Evolutionary conservation across 1,139 yeast species (phyloP).

Genomic region (Geotrichum candidum): DNA sequence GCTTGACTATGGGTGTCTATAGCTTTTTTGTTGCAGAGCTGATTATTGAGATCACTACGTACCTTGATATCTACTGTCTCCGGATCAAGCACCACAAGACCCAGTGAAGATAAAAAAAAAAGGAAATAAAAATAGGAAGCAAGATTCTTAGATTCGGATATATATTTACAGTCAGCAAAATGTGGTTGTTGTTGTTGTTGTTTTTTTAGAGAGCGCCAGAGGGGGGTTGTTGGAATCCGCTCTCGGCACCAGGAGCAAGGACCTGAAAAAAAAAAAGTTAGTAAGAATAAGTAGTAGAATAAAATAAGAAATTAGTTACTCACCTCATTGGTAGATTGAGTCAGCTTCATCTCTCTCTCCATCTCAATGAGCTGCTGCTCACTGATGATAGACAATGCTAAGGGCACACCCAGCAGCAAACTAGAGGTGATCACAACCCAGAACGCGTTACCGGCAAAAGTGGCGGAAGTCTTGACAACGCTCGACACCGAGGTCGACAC

Average conservation of each 20-base stretch:
- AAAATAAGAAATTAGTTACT: background rate
- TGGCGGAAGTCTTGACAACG: conserved; percentile 38
- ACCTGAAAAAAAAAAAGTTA: conserved; percentile 26
- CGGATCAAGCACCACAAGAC: conserved; percentile 71
- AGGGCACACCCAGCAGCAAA: conserved; percentile 85
- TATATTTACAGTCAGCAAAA: background rate
- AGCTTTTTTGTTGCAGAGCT: conserved; percentile 75
- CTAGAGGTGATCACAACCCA: conserved; percentile 86
- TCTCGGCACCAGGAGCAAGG: conserved; percentile 68
- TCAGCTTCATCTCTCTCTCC: conserved; percentile 87
- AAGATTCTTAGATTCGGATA: background rate
- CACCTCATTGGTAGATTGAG: conserved; percentile 73
- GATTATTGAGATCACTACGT: conserved; percentile 73
- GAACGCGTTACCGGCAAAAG: conserved; percentile 64
- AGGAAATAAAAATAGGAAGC: background rate
- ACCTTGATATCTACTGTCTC: conserved; percentile 79
- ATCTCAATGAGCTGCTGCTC: conserved; percentile 91
- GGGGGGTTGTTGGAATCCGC: conserved; percentile 42
- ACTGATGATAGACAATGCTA: conserved; percentile 78
- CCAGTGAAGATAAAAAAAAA: background rate
- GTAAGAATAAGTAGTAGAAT: background rate
- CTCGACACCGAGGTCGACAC: conserved; percentile 32
- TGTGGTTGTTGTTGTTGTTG: background rate
- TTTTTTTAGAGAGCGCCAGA: conserved; percentile 16
- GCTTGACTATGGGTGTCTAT: conserved; percentile 70